Base-by-base conservation (phyloP, 2,329 filamentous ascomycete species). In the Fusarium paranaense region DNA sequence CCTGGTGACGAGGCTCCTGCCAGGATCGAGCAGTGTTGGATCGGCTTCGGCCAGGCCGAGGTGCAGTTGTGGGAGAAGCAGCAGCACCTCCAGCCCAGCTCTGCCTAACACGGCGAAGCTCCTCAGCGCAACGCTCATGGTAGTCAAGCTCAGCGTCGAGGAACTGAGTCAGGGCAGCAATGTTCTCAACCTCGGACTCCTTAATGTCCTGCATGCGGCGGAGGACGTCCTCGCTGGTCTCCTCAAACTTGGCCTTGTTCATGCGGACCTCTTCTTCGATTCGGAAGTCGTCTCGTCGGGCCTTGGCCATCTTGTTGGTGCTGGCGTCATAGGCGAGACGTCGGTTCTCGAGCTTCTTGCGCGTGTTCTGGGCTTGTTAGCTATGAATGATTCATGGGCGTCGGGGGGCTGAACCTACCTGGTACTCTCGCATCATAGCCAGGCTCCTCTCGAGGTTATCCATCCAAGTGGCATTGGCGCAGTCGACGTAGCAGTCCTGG, bases 341-440 rank as follows among this genome's bases (percentile, higher is more conserved):
- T 67, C 96, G 92, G 79, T 87, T 94, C 82, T 98, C 97, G 74
- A 98, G 92, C 90, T 97, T 98, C 90, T 97, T 98, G 80, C 96
- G 93, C 60, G 96, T 91, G 74, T 90, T 88, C 93, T 78, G 27
- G 2, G 10, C 1, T 93, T 68, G 68, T 78, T 47, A 78, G 74
- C 3, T 18, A 25, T 33, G 22, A 18, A 2, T 32, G 25, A 18
- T 9, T 56, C 10, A 37, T 38, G 22, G 10, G 32, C 11, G 14
- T 18, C 37, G 7, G 6, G 11, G 11, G 30, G 50, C 25, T n/a
- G 33, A 22, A 81, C 89, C 64, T 87, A 96, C 94, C 89, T 98
- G 95, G 79, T 98, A 98, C 80, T 98, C 97, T 82, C 97, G 98
- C 94, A 98, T 96, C 88, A 98, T 97, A 38, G 94, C 92, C 62